These are phyloP conservation scores for Magnolia officinalis DNA, from an alignment of 164 flowering plant species.

Conservation along the genomic window DNA sequence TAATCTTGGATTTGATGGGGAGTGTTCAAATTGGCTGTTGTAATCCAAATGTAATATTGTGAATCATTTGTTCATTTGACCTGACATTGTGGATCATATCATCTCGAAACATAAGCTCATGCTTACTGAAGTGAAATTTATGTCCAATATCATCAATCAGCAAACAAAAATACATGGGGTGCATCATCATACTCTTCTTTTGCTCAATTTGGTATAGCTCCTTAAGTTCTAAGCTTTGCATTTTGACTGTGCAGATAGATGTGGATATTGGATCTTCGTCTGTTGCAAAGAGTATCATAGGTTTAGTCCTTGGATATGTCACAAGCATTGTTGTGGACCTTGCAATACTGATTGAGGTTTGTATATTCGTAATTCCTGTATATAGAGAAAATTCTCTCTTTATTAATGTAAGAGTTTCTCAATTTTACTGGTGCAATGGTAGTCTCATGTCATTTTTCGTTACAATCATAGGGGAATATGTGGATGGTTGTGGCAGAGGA, in stretches of 20 bases:
- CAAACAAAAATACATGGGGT: background rate
- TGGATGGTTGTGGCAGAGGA: no score
- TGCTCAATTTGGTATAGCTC: background rate
- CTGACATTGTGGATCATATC: background rate
- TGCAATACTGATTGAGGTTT: conserved; percentile 85
- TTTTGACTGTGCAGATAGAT: conserved; percentile 62
- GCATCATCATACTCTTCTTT: background rate
- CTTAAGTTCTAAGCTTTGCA: background rate
- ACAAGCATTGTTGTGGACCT: conserved; percentile 97
- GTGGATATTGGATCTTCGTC: conserved; percentile 99
- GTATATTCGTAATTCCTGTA: conserved; percentile 14
- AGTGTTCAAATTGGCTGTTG: no score
- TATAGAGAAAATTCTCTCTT: background rate
- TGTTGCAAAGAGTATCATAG: conserved; percentile 82
- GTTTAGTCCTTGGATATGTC: conserved; percentile 92
- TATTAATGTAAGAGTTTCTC: no score
- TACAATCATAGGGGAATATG: no score
- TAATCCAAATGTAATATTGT: no score
- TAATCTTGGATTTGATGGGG: no score
- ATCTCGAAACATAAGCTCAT: background rate
- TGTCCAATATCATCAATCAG: background rate
- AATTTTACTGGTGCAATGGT: no score
- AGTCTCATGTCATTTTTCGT: no score
- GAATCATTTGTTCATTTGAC: background rate
- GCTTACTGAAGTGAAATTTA: background rate